These are phyloP conservation scores for Schizosaccharomyces octosporus DNA, from an alignment of 805 yeast species.

Conservation along the genomic window DNA sequence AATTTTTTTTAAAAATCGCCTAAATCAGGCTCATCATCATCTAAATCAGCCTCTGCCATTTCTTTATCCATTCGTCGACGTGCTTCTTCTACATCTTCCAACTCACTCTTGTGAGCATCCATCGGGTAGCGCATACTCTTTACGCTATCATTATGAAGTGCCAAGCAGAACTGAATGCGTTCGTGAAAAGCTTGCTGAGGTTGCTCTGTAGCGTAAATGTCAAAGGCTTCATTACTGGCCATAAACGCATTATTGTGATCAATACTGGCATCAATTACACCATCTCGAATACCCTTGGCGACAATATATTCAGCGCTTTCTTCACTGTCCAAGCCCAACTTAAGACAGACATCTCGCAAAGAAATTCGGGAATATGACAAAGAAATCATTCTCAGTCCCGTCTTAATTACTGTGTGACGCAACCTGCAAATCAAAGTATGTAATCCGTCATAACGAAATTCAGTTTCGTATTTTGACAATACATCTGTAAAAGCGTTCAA, in stretches of 20 bases:
- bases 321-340: slow-evolving; percentile 76
- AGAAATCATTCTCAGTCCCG: slow-evolving; percentile 85
- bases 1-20: slow-evolving; percentile 1
- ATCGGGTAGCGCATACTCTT: slow-evolving; percentile 82
- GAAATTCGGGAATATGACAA: slow-evolving; percentile 77
- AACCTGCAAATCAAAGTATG: slow-evolving; percentile 66
- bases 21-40: slow-evolving; percentile 18
- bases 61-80: slow-evolving; percentile 28
- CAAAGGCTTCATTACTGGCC: slow-evolving; percentile 68
- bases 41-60: slow-evolving; percentile 21
- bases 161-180: slow-evolving; percentile 77
- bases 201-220: slow-evolving; percentile 62
- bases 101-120: slow-evolving; percentile 25
- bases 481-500: slow-evolving; percentile 54
- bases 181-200: slow-evolving; percentile 80
- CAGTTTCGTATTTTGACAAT: slow-evolving; percentile 33
- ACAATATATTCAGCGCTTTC: slow-evolving; percentile 92
- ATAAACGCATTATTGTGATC: slow-evolving; percentile 78
- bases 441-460: slow-evolving; percentile 50
- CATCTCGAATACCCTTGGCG: slow-evolving; percentile 88
- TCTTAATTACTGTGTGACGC: slow-evolving; percentile 90
- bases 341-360: slow-evolving; percentile 76
- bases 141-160: slow-evolving; percentile 73
- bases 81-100: slow-evolving; percentile 28
- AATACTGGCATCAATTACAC: slow-evolving; percentile 83